Percentiles rank a stretch among this genome's conserved stretches.
phyloP scores from a whole-genome alignment of 768 basidiomycete genomes.

The Cubamyces sp. region DNA sequence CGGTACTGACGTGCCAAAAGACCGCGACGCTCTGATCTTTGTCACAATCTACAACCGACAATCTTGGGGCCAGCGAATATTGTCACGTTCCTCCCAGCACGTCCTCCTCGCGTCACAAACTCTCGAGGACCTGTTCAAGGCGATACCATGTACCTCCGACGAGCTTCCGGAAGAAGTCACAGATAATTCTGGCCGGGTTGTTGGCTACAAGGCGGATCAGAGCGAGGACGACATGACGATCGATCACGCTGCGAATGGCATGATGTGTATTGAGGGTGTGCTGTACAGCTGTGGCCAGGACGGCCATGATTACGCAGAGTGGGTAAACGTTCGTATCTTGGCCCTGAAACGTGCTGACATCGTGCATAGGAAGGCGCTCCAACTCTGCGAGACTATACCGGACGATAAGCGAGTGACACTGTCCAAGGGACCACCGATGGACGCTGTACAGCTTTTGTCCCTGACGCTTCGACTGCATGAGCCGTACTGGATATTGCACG shows the following conservation, averaged over 20 bases:
- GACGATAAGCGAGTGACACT: conserved; percentile 34
- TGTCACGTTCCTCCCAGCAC: conserved; percentile 70
- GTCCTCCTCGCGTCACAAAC: conserved; percentile 72
- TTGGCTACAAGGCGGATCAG: conserved; percentile 36
- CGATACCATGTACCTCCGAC: conserved; percentile 66
- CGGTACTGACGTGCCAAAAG: conserved; percentile 12
- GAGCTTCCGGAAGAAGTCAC: conserved; percentile 50
- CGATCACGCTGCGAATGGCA: conserved; percentile 39
- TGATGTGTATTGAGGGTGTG: conserved; percentile 64
- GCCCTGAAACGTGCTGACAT: conserved; percentile 2
- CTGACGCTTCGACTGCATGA: conserved; percentile 66
- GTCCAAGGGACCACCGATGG: conserved; percentile 48
- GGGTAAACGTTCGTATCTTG: conserved; percentile 33
- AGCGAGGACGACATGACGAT: conserved; percentile 7
- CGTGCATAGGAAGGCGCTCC: conserved; percentile 49
- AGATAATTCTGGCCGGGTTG: conserved; percentile 37
- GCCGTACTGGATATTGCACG: conserved; percentile 84
- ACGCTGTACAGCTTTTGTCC: conserved; percentile 53
- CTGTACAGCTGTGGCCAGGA: conserved; percentile 59
- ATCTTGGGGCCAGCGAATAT: conserved; percentile 61
- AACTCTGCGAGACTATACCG: conserved; percentile 41
- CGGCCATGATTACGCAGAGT: conserved; percentile 61
- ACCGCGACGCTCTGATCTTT: conserved; percentile 53
- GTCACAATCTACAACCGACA: conserved; percentile 64
- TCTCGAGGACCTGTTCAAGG: conserved; percentile 60